phyloP scores from a whole-genome alignment of 345 rosid species.

The Chamaenerion angustifolium region DNA sequence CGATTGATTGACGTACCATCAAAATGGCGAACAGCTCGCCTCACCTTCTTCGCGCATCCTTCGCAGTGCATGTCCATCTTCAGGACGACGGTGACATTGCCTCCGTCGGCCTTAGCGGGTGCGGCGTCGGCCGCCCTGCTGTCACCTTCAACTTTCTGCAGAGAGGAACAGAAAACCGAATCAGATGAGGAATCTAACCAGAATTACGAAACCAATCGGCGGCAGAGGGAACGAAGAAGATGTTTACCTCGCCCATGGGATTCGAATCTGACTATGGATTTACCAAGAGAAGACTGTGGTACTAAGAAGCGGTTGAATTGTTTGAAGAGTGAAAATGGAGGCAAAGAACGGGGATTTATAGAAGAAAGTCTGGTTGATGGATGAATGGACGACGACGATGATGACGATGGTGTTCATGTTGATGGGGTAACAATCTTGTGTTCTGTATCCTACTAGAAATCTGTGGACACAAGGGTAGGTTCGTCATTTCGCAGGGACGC shows the following conservation, averaged over 20 bases:
- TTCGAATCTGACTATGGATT: neutral
- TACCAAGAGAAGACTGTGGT: neutral
- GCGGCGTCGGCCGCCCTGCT: constrained; percentile 7
- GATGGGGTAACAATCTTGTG: too few relatives aligned
- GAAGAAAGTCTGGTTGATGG: neutral
- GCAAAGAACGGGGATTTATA: neutral
- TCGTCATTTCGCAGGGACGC: too few relatives aligned
- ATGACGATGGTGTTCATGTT: too few relatives aligned
- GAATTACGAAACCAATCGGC: neutral
- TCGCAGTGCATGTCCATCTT: constrained; percentile 35
- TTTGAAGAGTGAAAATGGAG: constrained; percentile 6
- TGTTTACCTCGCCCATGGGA: constrained; percentile 20
- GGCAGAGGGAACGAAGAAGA: neutral
- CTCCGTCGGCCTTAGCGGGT: constrained; percentile 10
- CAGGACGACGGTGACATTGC: constrained; percentile 12
- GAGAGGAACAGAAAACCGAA: constrained; percentile 1
- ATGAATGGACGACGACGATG: too few relatives aligned
- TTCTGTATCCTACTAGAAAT: too few relatives aligned
- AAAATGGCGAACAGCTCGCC: constrained; percentile 21
- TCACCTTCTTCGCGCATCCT: constrained; percentile 38
- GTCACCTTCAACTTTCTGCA: constrained; percentile 9
- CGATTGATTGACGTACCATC: constrained; percentile 29
- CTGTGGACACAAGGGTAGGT: too few relatives aligned
- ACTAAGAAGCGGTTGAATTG: neutral
- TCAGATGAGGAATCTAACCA: neutral